phyloP scores from a whole-genome alignment of 2,329 filamentous ascomycete genomes.

The Botrytis cinerea region DNA sequence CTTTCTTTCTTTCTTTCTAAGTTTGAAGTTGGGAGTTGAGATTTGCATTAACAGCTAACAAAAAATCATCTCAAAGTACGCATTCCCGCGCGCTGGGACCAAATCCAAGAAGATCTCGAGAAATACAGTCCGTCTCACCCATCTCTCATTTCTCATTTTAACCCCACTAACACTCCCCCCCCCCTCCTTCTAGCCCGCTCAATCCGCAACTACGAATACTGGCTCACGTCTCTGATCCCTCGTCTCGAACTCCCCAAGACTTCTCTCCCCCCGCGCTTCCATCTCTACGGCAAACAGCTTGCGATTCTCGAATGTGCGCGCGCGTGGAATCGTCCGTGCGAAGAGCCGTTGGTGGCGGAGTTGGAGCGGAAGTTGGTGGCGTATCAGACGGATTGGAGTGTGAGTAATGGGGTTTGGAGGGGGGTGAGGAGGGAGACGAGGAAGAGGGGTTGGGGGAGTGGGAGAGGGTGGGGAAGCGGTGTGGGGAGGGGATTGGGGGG shows the following conservation, averaged over 20 bases:
- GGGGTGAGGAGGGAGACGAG: background rate
- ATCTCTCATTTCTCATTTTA: no score
- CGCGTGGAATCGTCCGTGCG: background rate
- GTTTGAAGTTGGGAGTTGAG: no score
- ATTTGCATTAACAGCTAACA: background rate
- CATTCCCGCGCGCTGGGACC: constrained; percentile 25
- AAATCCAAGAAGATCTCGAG: constrained; percentile 29
- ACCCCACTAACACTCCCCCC: no score
- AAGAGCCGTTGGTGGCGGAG: background rate
- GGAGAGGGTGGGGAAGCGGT: fast-evolving
- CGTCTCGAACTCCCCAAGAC: background rate
- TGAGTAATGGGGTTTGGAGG: background rate
- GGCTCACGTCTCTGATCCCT: constrained; percentile 19
- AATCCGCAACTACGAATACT: constrained; percentile 26
- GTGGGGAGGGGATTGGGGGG: background rate
- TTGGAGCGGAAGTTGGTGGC: background rate
- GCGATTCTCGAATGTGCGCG: constrained; percentile 30
- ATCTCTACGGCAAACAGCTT: constrained; percentile 26
- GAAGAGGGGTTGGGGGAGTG: background rate
- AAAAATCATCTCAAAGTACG: constrained; percentile 14
- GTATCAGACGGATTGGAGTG: constrained; percentile 21
- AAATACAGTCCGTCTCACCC: constrained; percentile 27
- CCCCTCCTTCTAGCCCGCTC: constrained; percentile 23
- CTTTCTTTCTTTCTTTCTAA: no score
- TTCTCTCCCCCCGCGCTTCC: constrained; percentile 16